Percentiles rank a stretch among this genome's conserved stretches.
Evolutionary conservation across 164 flowering plant species (phyloP).

Genomic region (Akebia trifoliata): DNA sequence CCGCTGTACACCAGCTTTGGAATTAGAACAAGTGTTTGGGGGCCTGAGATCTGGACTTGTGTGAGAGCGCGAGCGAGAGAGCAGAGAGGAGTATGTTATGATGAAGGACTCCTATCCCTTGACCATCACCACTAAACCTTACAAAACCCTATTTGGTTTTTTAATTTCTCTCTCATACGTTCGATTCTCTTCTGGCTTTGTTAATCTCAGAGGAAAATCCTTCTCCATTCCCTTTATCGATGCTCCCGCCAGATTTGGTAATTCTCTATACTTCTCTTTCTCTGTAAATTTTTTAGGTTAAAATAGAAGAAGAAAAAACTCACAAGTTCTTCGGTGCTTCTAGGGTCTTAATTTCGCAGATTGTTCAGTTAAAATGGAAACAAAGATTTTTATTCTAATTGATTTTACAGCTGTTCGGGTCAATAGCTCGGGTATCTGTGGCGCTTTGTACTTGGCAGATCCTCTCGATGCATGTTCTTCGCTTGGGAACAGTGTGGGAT

Average conservation of each 20-base stretch:
- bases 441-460: conserved; percentile 42
- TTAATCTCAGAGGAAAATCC: conserved; percentile 26
- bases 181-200: conserved; percentile 22
- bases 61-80: too few relatives aligned
- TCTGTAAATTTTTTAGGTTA: not conserved
- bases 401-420: conserved; percentile 30
- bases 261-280: conserved; percentile 5
- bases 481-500: conserved; percentile 15
- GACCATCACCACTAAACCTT: not conserved
- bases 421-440: conserved; percentile 38
- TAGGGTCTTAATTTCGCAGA: conserved; percentile 3
- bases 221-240: conserved; percentile 32
- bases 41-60: too few relatives aligned
- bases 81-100: too few relatives aligned
- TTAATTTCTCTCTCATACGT: conserved; percentile 11
- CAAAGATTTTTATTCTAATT: not conserved
- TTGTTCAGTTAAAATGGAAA: not conserved
- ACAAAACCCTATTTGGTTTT: not conserved
- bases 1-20: too few relatives aligned
- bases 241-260: conserved; percentile 50
- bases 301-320: not conserved
- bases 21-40: too few relatives aligned
- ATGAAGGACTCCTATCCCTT: conserved; percentile 6
- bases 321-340: not conserved
- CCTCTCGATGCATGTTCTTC: conserved; percentile 49